Conservation (phyloP, 108 stramenopile genomes). For the Nitzschia sp. region DNA sequence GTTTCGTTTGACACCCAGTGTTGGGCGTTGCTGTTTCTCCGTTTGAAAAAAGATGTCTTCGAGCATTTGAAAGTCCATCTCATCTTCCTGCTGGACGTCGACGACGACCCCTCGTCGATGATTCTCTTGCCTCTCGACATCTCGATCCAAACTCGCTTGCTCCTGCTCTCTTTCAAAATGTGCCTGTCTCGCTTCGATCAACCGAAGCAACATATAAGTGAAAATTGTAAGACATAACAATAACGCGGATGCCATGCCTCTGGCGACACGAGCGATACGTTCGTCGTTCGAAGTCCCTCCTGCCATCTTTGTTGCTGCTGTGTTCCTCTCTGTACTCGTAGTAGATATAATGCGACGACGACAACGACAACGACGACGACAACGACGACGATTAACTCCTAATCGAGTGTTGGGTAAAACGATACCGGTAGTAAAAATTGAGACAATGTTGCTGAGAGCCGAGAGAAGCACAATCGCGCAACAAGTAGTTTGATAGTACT, state of each 20-base stretch:
- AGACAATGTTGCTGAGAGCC: too few species aligned
- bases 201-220: neutral
- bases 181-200: conserved; percentile 3
- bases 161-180: neutral
- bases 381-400: too few species aligned
- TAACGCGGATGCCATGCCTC: neutral
- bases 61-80: neutral
- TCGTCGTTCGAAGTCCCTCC: too few species aligned
- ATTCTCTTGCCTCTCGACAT: neutral
- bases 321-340: too few species aligned
- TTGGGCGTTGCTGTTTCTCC: neutral
- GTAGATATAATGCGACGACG: too few species aligned
- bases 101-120: neutral
- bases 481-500: too few species aligned
- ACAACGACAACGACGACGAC: too few species aligned
- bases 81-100: neutral
- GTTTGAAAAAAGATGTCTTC: neutral
- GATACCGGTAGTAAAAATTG: too few species aligned
- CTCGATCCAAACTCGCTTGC: neutral
- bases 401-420: too few species aligned
- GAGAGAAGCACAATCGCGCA: too few species aligned
- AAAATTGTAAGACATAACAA: neutral
- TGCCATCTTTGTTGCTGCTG: too few species aligned
- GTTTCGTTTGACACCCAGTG: neutral
- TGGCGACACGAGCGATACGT: too few species aligned